phyloP scores from a whole-genome alignment of 2,329 filamentous ascomycete species.

The Penicillium sp. region DNA sequence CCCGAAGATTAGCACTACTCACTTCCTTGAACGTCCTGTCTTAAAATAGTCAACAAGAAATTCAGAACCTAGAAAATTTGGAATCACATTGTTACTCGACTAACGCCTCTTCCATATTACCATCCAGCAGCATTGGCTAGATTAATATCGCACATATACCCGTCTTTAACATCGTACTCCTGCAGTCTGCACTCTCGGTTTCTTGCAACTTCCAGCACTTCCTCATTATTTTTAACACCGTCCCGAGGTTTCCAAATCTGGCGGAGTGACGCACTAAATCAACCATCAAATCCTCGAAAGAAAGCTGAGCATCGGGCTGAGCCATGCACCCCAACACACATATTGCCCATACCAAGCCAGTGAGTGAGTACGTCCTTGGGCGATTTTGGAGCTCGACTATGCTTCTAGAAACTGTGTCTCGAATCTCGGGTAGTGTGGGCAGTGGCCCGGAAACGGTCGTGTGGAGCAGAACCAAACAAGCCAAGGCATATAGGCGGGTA shows the following conservation, averaged over 20 bases:
- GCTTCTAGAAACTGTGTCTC: background rate
- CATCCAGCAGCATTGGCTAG: background rate
- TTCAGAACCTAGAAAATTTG: too few species aligned
- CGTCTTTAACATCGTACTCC: conserved; percentile 6
- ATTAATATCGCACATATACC: conserved; percentile 6
- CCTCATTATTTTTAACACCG: conserved; percentile 6
- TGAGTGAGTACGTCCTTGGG: conserved; percentile 4
- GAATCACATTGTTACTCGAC: too few species aligned
- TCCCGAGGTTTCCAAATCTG: conserved; percentile 3
- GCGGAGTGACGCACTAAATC: conserved; percentile 4
- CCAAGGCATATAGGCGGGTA: conserved; percentile 2
- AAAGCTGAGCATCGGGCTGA: background rate
- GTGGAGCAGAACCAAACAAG: conserved; percentile 3
- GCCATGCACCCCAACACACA: conserved; percentile 8
- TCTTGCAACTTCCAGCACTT: conserved; percentile 7
- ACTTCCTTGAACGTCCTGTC: too few species aligned
- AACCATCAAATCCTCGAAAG: conserved; percentile 3
- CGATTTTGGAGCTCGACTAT: conserved; percentile 3
- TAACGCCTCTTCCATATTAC: too few species aligned
- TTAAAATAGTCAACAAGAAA: too few species aligned
- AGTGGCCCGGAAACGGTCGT: conserved; percentile 3
- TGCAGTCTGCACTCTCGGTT: conserved; percentile 1
- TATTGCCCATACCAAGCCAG: conserved; percentile 6
- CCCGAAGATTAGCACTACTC: too few species aligned
- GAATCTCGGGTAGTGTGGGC: conserved; percentile 3